Evolutionary conservation across 2,329 filamentous ascomycete species (phyloP).

Genomic region (Talaromyces sp.): DNA sequence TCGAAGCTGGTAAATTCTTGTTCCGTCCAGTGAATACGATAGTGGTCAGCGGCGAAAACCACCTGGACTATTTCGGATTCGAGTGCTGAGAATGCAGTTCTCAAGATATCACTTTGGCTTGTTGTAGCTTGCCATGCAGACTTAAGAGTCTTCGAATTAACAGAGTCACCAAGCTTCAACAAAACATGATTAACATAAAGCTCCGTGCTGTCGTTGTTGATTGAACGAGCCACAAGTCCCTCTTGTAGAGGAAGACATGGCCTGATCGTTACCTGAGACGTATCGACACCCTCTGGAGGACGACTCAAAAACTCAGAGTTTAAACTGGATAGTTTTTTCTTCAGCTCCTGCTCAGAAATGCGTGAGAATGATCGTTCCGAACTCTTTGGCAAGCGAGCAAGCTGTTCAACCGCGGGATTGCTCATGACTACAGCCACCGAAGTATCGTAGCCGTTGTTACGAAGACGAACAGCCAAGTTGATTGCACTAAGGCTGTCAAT

Average conservation of each 20-base stretch:
- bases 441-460: slow-evolving; percentile 26
- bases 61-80: slow-evolving; percentile 30
- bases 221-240: slow-evolving; percentile 31
- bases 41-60: slow-evolving; percentile 19
- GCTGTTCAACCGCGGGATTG: slow-evolving; percentile 28
- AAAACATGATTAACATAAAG: slow-evolving; percentile 35
- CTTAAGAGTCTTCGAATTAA: slow-evolving; percentile 27
- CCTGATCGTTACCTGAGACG: slow-evolving; percentile 15
- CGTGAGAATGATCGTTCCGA: neutral
- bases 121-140: slow-evolving; percentile 25
- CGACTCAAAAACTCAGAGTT: slow-evolving; percentile 17
- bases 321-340: slow-evolving; percentile 13
- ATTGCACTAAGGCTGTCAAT: slow-evolving; percentile 35
- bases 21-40: slow-evolving; percentile 17
- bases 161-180: slow-evolving; percentile 18
- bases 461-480: slow-evolving; percentile 28
- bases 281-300: slow-evolving; percentile 10
- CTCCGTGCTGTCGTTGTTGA: slow-evolving; percentile 28
- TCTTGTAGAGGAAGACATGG: slow-evolving; percentile 37
- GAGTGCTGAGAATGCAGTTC: slow-evolving; percentile 29
- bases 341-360: slow-evolving; percentile 2
- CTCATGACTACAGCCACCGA: slow-evolving; percentile 30
- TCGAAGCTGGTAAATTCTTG: slow-evolving; percentile 15
- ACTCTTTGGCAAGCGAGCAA: slow-evolving; percentile 22
- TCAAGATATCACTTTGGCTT: neutral